Conservation (phyloP, 768 basidiomycete genomes). For the Boletus vermiculosoides region DNA sequence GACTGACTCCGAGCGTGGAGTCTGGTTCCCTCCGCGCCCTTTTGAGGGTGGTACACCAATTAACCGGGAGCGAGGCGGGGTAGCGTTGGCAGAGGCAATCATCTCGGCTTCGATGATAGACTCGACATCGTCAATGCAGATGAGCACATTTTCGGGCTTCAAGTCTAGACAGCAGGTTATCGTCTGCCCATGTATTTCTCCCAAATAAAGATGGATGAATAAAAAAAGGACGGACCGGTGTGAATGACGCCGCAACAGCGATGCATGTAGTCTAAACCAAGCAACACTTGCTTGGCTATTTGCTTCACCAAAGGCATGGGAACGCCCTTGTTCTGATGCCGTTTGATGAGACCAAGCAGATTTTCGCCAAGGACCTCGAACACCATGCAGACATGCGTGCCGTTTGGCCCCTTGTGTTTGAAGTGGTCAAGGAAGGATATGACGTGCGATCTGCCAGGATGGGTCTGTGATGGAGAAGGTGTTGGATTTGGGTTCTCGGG, state of each 20-base stretch:
- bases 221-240: constrained; percentile 55
- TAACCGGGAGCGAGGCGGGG: constrained; percentile 54
- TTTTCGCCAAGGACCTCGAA: constrained; percentile 99
- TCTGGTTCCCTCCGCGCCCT: constrained; percentile 94
- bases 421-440: constrained; percentile 98
- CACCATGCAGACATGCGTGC: constrained; percentile 98
- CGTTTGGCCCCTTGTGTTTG: constrained; percentile 93
- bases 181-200: neutral
- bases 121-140: constrained; percentile 96
- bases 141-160: constrained; percentile 97
- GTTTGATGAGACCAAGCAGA: constrained; percentile 91
- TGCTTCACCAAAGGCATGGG: constrained; percentile 91
- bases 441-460: constrained; percentile 90
- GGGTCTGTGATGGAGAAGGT: constrained; percentile 59
- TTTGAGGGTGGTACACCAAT: constrained; percentile 93
- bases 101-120: constrained; percentile 85
- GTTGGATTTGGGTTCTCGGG: constrained; percentile 50
- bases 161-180: constrained; percentile 54
- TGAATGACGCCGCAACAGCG: constrained; percentile 96
- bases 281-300: constrained; percentile 93
- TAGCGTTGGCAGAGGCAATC: constrained; percentile 38
- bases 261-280: constrained; percentile 98
- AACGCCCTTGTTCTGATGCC: constrained; percentile 97
- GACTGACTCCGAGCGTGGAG: constrained; percentile 76
- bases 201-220: neutral